phyloP scores from a whole-genome alignment of 345 rosid species.

The Barbarea vulgaris region DNA sequence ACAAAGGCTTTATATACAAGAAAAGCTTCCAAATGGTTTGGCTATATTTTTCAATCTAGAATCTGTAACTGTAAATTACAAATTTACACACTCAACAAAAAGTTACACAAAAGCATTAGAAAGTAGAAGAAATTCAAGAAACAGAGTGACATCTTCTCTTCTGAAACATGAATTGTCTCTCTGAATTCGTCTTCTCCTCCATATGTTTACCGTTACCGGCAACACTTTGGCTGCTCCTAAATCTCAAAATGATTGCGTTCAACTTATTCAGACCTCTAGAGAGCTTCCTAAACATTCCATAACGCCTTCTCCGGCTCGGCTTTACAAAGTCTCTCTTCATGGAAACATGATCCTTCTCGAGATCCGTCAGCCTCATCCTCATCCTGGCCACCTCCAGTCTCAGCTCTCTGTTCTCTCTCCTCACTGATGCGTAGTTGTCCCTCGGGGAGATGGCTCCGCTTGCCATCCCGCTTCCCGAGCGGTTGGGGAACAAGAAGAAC shows the following conservation, averaged over 20 bases:
- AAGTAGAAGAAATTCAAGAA: slow-evolving; percentile 45
- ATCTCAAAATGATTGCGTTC: slow-evolving; percentile 63
- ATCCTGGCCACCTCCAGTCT: slow-evolving; percentile 98
- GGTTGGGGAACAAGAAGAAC: slow-evolving; percentile 79
- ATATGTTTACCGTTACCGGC: slow-evolving; percentile 37
- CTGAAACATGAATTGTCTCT: slow-evolving; percentile 69
- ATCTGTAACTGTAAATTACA: neutral
- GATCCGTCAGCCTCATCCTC: slow-evolving; percentile 97
- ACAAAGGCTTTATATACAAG: neutral
- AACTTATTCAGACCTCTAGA: slow-evolving; percentile 78
- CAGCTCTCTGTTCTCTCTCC: slow-evolving; percentile 95
- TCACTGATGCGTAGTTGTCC: slow-evolving; percentile 92
- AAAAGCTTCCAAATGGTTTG: neutral
- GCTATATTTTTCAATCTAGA: neutral
- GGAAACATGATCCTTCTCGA: slow-evolving; percentile 90
- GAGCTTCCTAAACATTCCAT: slow-evolving; percentile 69
- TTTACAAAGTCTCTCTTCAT: slow-evolving; percentile 87
- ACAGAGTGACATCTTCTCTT: slow-evolving; percentile 90
- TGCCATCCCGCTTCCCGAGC: slow-evolving; percentile 85
- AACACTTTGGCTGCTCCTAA: slow-evolving; percentile 54
- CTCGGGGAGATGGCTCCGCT: slow-evolving; percentile 97
- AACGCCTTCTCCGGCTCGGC: slow-evolving; percentile 49
- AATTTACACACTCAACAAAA: slow-evolving; percentile 28
- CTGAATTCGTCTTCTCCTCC: slow-evolving; percentile 57
- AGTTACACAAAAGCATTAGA: neutral